Conservation (phyloP, 2,329 filamentous ascomycete genomes). For the Diaporthe humulicola region DNA sequence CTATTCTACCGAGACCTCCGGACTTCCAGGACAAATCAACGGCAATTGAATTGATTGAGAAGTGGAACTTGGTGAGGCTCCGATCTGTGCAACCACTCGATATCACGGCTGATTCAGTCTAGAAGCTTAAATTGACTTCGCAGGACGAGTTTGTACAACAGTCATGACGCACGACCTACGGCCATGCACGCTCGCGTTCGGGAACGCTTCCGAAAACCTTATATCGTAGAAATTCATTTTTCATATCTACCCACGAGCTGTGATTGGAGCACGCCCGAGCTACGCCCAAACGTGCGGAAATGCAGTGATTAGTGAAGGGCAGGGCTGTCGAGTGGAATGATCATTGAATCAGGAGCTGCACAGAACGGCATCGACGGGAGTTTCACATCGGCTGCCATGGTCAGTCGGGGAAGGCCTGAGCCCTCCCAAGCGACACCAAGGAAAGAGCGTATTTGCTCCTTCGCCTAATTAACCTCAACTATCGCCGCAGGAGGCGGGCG, state of each 20-base stretch:
- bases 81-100: background rate
- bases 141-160: background rate
- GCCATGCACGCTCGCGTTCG: background rate
- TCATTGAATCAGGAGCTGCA: background rate
- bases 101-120: background rate
- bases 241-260: too few species aligned
- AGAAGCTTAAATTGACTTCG: conserved; percentile 17
- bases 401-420: background rate
- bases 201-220: background rate
- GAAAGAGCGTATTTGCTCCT: background rate
- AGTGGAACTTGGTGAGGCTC: background rate
- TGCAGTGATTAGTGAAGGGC: background rate
- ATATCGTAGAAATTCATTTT: background rate
- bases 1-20: background rate
- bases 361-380: background rate
- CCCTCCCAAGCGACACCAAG: background rate
- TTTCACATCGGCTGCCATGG: background rate
- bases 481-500: background rate
- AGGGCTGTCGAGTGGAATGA: fast-evolving
- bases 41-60: too few species aligned
- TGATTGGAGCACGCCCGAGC: background rate
- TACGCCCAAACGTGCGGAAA: background rate
- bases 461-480: background rate
- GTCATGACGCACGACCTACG: background rate
- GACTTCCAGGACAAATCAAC: background rate